Base-by-base conservation (phyloP, 2,329 filamentous ascomycete genomes). In the Neobulgaria alba region DNA sequence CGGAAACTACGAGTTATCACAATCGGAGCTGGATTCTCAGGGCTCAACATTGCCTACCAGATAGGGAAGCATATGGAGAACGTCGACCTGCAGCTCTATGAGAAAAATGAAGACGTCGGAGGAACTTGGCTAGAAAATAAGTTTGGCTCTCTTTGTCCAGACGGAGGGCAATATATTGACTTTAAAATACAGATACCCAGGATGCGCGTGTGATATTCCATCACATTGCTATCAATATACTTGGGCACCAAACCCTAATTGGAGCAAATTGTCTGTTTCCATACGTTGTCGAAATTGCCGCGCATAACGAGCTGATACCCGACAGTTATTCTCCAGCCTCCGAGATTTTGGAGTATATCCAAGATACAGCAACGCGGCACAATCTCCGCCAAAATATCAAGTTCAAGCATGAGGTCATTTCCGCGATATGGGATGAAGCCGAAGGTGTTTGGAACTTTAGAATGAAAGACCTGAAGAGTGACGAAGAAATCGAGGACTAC, bases 321-420 rank as follows among this genome's bases (percentile, higher is more conserved):
- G n/a, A n/a, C n/a, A n/a, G n/a, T 45, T 86, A 83, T 52, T 73
- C 81, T 0, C 72, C 75, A 14, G 81, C 80, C 0, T 57, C 63
- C 4, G 82, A 87, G 57, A 86, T 87, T 42, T 63, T 69, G 5
- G 68, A 73, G n/a, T 87, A 87, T 56, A 77, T 79, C 72, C 69
- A 80, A 51, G 60, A 62, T 0, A 60, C 82, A 3, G 79, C 80
- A 0, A n/a, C n/a, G n/a, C n/a, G n/a, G n/a, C n/a, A n/a, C n/a
- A n/a, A n/a, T n/a, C n/a, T n/a, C n/a, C n/a, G n/a, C n/a, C n/a
- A 26, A 14, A 26, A 16, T n/a, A 43, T 48, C 10, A 68, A 64
- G 55, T 64, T 62, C 2, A 53, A 47, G 12, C 67, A 72, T 46
- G 57, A 58, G 41, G 65, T 73, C n/a, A 48, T 56, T 4, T 60